Base-by-base conservation (phyloP, 2,329 filamentous ascomycete genomes). In the Fusarium nisikadoi region DNA sequence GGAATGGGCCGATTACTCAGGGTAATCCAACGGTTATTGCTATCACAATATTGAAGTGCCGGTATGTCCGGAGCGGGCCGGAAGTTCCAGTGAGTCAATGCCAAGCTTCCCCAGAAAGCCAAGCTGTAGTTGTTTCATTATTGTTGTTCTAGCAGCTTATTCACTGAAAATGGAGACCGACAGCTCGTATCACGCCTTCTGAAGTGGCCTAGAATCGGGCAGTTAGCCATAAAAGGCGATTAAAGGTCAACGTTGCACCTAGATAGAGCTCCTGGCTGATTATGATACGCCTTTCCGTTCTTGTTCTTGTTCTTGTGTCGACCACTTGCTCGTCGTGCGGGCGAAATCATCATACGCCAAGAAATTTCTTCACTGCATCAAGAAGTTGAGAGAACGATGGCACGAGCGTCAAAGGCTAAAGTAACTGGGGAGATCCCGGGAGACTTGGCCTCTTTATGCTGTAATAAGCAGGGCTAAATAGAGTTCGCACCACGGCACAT, bases 141-240 rank as follows among this genome's bases (percentile, higher is more conserved):
- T 12, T 3, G 17, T 4, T 12, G 19, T 5, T 17, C 23, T 38
- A n/a, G 9, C 13, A 10, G 7, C 19, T 12, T n/a, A 8, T 16
- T 17, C 1, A 36, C 9, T 6, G 6, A 27, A 5, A 2, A 20
- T 27, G 2, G 9, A 52, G 9, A 27, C 3, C 3, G 8, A 10
- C 3, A n/a, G 8, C 29, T 23, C 29, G 5, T 14, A 14, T 25
- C 46, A 19, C 3, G 7, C 14, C 4, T 20, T 25, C 12, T 4
- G 12, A 5, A 1, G 23, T 9, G 7, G 23, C 19, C 23, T 14
- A 2, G 5, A 23, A 33, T 5, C 4, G 10, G 2, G 17, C 1
- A 19, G 11, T 8, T 8, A 5, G 46, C 3, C 10, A 50, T 13
- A 8, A 14, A 6, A 35, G 10, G n/a, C 10, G n/a, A 25, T 33